Conservation (phyloP, 2,329 filamentous ascomycete species). For the Rhynchosporium agropyri region DNA sequence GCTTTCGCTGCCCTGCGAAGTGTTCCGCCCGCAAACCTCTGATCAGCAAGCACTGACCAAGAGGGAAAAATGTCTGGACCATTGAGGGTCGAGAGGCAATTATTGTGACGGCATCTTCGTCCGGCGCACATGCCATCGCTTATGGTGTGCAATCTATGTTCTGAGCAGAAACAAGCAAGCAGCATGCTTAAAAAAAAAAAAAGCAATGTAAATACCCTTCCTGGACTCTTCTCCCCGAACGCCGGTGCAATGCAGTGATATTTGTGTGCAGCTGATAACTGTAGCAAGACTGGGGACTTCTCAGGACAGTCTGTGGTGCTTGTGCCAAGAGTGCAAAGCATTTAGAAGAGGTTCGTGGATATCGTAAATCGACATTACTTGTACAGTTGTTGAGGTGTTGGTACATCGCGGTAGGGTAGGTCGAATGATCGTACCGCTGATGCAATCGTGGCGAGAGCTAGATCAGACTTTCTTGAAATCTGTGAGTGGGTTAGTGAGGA, state of each 20-base stretch:
- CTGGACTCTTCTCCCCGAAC: slow-evolving; percentile 37
- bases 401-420: slow-evolving; percentile 36
- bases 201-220: slow-evolving; percentile 36
- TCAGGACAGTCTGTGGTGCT: slow-evolving; percentile 27
- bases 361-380: slow-evolving; percentile 41
- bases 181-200: slow-evolving; percentile 40
- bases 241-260: slow-evolving; percentile 42
- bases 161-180: slow-evolving; percentile 29
- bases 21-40: neutral
- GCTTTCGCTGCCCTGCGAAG: slow-evolving; percentile 12
- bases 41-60: slow-evolving; percentile 11
- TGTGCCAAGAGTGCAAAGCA: slow-evolving; percentile 30
- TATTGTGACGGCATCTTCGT: slow-evolving; percentile 47
- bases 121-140: slow-evolving; percentile 48
- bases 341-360: slow-evolving; percentile 40
- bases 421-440: slow-evolving; percentile 40
- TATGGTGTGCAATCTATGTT: slow-evolving; percentile 43
- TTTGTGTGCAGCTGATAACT: slow-evolving; percentile 33
- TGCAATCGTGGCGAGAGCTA: slow-evolving; percentile 34
- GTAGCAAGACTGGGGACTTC: slow-evolving; percentile 32
- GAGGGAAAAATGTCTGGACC: slow-evolving; percentile 19
- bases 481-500: slow-evolving; percentile 26
- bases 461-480: slow-evolving; percentile 45
- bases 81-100: slow-evolving; percentile 38
- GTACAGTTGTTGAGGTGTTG: slow-evolving; percentile 39